These are phyloP conservation scores for Pythium plurisporium DNA, from an alignment of 352 stramenopile species.

Conservation along the genomic window DNA sequence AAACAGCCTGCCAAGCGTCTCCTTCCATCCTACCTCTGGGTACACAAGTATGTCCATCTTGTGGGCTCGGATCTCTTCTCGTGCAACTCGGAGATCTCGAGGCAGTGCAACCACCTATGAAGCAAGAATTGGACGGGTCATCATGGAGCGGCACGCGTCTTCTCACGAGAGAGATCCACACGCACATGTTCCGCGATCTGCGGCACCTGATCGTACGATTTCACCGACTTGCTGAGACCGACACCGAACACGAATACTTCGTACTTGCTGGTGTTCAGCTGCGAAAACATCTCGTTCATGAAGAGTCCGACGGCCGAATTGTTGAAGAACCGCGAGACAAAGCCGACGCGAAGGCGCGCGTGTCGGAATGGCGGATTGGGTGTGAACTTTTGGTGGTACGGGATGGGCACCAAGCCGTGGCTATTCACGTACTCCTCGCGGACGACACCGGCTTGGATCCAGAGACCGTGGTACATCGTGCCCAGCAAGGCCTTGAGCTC, in stretches of 20 bases:
- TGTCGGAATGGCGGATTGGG: background rate
- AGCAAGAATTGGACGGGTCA: too few species aligned
- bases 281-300: slow-evolving; percentile 58
- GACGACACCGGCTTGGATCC: slow-evolving; percentile 34
- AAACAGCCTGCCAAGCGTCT: too few species aligned
- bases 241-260: slow-evolving; percentile 67
- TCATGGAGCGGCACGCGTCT: background rate
- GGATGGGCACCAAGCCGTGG: slow-evolving; percentile 42
- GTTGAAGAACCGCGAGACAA: slow-evolving; percentile 62
- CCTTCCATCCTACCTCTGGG: slow-evolving; percentile 62
- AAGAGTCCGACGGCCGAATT: slow-evolving; percentile 46
- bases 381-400: slow-evolving; percentile 20
- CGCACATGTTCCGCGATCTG: slow-evolving; percentile 51
- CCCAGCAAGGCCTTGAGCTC: slow-evolving; percentile 48
- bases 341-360: slow-evolving; percentile 38
- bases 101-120: slow-evolving; percentile 53
- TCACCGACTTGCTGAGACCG: slow-evolving; percentile 54
- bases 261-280: slow-evolving; percentile 55
- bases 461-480: slow-evolving; percentile 46
- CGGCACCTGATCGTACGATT: slow-evolving; percentile 33
- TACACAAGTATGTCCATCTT: slow-evolving; percentile 67
- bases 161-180: background rate
- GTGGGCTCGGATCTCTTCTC: slow-evolving; percentile 44
- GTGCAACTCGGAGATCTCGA: slow-evolving; percentile 35
- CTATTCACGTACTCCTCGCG: slow-evolving; percentile 38